A percentile compares a stretch with the other conserved stretches of the same genome.
phyloP scores from a whole-genome alignment of 805 yeast species.

The Yamadazyma olivae region DNA sequence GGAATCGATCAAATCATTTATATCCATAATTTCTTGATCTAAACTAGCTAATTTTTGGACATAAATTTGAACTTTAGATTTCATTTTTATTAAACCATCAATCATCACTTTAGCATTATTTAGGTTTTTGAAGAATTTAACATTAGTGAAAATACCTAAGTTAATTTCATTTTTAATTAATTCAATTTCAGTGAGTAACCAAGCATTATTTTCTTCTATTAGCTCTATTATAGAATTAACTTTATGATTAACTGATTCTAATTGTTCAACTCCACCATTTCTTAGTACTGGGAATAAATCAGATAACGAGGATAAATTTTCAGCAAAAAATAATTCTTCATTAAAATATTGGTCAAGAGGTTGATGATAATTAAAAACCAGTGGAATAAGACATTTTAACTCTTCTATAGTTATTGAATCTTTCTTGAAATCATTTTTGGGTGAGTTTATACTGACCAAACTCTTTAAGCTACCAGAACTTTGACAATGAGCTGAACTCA shows the following conservation, averaged over 20 bases:
- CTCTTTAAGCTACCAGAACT: too few relatives aligned
- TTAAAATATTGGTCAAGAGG: conserved; percentile 8
- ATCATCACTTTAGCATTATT: conserved; percentile 12
- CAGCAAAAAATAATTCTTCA: conserved; percentile 10
- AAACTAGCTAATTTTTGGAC: conserved; percentile 4
- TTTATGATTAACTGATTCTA: conserved; percentile 2
- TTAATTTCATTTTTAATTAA: conserved; percentile 6
- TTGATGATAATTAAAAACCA: conserved; percentile 7
- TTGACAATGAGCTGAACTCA: too few relatives aligned
- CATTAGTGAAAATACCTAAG: conserved; percentile 11
- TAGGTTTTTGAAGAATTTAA: conserved; percentile 6
- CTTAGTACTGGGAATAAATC: background rate
- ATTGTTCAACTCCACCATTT: background rate
- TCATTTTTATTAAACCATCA: conserved; percentile 9
- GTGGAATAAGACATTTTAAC: conserved; percentile 9
- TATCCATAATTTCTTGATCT: conserved; percentile 9
- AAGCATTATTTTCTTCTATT: conserved; percentile 3
- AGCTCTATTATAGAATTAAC: conserved; percentile 5
- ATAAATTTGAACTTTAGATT: conserved; percentile 7
- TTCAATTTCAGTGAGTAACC: conserved; percentile 2
- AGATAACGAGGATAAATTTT: conserved; percentile 6
- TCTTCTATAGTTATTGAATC: too few relatives aligned
- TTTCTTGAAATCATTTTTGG: too few relatives aligned
- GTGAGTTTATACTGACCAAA: too few relatives aligned
- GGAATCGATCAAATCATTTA: conserved; percentile 10